Percentiles rank a stretch among this genome's conserved stretches.
phyloP scores from a whole-genome alignment of 345 rosid genomes.

The Brassica napus region Da-Ae NC_063436.1:27385001-27385500 shows the following conservation, averaged over 20 bases:
- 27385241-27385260: slow-evolving; percentile 88
- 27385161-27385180: slow-evolving; percentile 80
- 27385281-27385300: slow-evolving; percentile 23
- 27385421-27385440: slow-evolving; percentile 97
- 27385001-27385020: slow-evolving; percentile 74
- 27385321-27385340: slow-evolving; percentile 7
- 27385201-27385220: slow-evolving; percentile 98
- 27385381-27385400: slow-evolving; percentile 91
- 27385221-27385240: slow-evolving; percentile 84
- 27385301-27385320: slow-evolving; percentile 26
- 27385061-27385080: slow-evolving; percentile 13
- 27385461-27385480: slow-evolving; percentile 65
- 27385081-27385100: neutral
- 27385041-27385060: slow-evolving; percentile 56
- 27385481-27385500: slow-evolving; percentile 39
- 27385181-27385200: slow-evolving; percentile 98
- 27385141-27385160: slow-evolving; percentile 52
- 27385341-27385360: neutral
- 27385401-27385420: slow-evolving; percentile 99
- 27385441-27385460: slow-evolving; percentile 84
- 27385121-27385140: neutral
- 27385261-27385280: slow-evolving; percentile 86
- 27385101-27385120: slow-evolving; percentile 1
- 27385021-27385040: slow-evolving; percentile 74
- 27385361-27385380: slow-evolving; percentile 70